Base-by-base conservation (phyloP, 108 stramenopile species). In the Nitzschia inconspicua region DNA sequence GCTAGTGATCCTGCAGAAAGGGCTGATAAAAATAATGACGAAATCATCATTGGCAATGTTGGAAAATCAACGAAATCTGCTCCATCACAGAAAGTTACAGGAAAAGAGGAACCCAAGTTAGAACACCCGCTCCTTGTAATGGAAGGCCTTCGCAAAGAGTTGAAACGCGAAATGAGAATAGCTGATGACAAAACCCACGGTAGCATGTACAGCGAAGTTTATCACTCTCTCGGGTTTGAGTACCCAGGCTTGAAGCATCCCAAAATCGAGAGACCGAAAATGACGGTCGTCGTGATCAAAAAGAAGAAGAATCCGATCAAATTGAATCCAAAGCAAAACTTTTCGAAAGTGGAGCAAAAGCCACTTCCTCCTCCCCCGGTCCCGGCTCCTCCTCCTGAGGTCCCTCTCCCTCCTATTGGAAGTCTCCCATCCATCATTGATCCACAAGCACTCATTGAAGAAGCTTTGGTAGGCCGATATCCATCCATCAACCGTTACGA, bases 401-500 rank as follows among this genome's bases (percentile, higher is more conserved):
- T 27, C 34, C 54, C 29, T 13, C 51, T 47, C 13, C 53, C 53
- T 4, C 49, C 58, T 10, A 32, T 41, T 32, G 56, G 56, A 36
- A 37, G 57, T 10, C 2, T 31, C 2, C 74, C 68, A 24, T 53
- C 76, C 35, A 76, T 88, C 52, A 76, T 93, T 42, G 91, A 93
- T 37, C 59, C 61, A 32, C 50, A 71, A 27, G 85, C 84, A 8
- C 58, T 93, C 26, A 82, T 72, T 5, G 79, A 75, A 19, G 91
- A 92, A 63, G 71, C 83, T 7, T 67, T 83, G 23, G 46, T 74
- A 9, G 91, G 91, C 19, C 61, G 91, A 14, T 93, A 83, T 51
- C 91, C 88, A 10, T 70, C 82, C n/a, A 82, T 89, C n/a, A 85
- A 71, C 25, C 71, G 72, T 0, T 77, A 82, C 63, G 84, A 77